phyloP scores from a whole-genome alignment of 1,284 basidiomycete genomes.

The Melanopsichium pennsylvanicum region DNA sequence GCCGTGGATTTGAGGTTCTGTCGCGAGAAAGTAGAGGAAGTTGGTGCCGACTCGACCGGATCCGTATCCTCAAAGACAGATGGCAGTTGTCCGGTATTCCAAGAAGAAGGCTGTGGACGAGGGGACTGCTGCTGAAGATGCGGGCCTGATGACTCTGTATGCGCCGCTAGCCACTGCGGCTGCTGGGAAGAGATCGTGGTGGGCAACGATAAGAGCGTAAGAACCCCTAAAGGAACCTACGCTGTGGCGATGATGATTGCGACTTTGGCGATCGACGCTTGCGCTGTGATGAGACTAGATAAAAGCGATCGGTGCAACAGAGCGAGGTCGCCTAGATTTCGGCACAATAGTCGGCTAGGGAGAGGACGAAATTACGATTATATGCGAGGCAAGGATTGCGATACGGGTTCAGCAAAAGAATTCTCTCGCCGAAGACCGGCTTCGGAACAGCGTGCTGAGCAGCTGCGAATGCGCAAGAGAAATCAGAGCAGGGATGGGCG shows the following conservation, averaged over 20 bases:
- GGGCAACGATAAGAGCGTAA: constrained; percentile 22
- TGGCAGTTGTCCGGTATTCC: constrained; percentile 22
- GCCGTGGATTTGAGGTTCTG: constrained; percentile 16
- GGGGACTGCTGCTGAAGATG: background rate
- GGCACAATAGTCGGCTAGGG: no score
- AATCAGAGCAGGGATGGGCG: background rate
- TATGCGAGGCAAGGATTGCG: background rate
- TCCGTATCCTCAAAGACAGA: constrained; percentile 34
- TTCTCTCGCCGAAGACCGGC: constrained; percentile 25
- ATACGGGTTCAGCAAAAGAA: background rate
- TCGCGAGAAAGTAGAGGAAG: constrained; percentile 17
- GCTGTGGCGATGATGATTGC: no score
- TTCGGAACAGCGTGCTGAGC: constrained; percentile 6
- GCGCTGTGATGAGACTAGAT: no score
- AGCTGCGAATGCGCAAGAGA: no score
- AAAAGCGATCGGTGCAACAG: no score
- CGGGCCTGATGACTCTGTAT: constrained; percentile 14
- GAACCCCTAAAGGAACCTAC: constrained; percentile 22
- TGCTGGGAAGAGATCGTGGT: constrained; percentile 36
- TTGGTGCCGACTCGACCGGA: constrained; percentile 9
- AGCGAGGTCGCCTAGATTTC: no score
- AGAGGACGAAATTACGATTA: background rate
- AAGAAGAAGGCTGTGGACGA: constrained; percentile 1
- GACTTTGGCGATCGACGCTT: no score
- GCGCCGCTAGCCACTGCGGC: constrained; percentile 29